A percentile compares a stretch with the other conserved stretches of the same genome.
These are phyloP conservation scores for Acer negundo DNA, from an alignment of 345 rosid species.

Conservation along the genomic window DNA sequence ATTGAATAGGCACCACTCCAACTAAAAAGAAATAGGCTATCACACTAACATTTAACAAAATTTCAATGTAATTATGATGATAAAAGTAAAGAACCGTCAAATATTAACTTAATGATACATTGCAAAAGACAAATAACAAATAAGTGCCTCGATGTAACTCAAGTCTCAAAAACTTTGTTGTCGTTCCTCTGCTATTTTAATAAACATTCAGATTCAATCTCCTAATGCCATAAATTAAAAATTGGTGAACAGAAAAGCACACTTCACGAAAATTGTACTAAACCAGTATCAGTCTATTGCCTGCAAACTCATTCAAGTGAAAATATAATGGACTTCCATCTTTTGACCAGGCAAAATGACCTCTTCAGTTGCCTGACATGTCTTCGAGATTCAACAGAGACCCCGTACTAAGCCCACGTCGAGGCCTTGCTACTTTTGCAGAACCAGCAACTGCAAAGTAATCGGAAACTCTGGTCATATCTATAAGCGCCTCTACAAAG, in stretches of 20 bases:
- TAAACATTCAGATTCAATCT: slow-evolving; percentile 3
- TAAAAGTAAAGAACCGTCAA: neutral
- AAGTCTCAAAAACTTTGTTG: neutral
- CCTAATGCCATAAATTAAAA: slow-evolving; percentile 21
- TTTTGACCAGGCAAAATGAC: neutral
- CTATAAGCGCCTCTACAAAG: neutral
- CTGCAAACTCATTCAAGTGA: neutral
- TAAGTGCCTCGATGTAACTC: neutral
- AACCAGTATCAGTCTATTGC: slow-evolving; percentile 7
- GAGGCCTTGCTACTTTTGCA: neutral
- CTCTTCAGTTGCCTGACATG: neutral
- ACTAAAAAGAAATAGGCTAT: no score
- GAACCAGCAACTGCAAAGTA: slow-evolving; percentile 4
- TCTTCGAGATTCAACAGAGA: neutral
- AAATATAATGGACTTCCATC: neutral
- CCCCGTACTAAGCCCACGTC: slow-evolving; percentile 1
- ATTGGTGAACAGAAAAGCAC: slow-evolving; percentile 15
- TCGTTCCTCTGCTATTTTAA: neutral
- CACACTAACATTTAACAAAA: no score
- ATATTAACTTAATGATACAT: neutral
- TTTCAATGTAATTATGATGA: no score
- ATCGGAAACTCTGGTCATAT: neutral
- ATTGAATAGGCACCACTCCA: no score
- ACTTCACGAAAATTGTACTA: neutral
- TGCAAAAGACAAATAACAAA: neutral